These are phyloP conservation scores for Phytomonas sp. DNA, from an alignment of 208 protist species.

Conservation along the genomic window DNA sequence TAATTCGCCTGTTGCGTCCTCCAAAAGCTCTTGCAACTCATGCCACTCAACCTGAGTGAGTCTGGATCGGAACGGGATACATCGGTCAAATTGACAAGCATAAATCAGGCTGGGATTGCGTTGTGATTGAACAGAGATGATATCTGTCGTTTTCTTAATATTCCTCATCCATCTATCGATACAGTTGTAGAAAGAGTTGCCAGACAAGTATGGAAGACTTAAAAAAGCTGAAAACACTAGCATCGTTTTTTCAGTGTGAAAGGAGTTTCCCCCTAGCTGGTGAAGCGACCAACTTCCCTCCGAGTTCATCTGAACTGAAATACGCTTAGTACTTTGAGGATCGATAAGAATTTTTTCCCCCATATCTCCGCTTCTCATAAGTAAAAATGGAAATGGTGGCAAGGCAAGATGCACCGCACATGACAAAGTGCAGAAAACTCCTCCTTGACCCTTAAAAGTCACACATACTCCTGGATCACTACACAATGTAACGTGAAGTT, in stretches of 20 bases:
- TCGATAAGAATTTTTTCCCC: not conserved
- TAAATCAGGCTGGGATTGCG: not conserved
- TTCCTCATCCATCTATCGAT: not conserved
- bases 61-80: not conserved
- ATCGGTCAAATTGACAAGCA: not conserved
- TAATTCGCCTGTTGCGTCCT: constrained; percentile 34
- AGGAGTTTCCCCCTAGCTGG: not conserved
- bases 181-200: not conserved
- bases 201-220: not conserved
- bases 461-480: not conserved
- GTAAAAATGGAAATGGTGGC: not conserved
- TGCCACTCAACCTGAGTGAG: constrained; percentile 14
- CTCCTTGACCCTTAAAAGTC: not conserved
- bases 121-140: not conserved
- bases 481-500: not conserved
- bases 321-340: not conserved
- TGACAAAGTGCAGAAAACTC: not conserved
- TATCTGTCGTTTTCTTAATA: not conserved
- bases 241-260: not conserved
- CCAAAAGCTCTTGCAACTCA: constrained; percentile 35
- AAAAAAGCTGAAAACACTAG: not conserved
- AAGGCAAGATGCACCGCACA: not conserved
- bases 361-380: not conserved
- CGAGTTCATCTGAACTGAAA: not conserved
- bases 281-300: not conserved